A percentile compares a stretch with the other conserved stretches of the same genome.
These are phyloP conservation scores for Zygoascus flipseniorum DNA, from an alignment of 805 yeast species.

Conservation along the genomic window DNA sequence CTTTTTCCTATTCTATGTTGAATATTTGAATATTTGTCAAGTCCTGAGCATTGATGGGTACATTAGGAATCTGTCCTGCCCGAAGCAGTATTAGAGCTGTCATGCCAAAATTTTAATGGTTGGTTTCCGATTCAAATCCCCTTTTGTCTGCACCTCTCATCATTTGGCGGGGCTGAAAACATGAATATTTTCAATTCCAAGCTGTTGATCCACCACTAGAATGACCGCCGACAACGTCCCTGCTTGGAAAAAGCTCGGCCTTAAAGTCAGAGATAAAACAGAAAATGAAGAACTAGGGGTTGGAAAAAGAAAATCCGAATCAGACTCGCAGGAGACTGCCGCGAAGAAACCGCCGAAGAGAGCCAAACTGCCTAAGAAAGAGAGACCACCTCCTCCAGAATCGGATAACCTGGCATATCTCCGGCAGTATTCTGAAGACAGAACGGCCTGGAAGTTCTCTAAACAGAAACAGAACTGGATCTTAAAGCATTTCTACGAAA, in stretches of 20 bases:
- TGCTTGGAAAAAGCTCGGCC: conserved; percentile 77
- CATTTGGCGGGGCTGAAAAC: not conserved
- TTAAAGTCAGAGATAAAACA: conserved; percentile 42
- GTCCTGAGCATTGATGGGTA: too few species aligned
- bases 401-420: conserved; percentile 65
- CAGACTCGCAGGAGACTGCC: conserved; percentile 12
- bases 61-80: too few species aligned
- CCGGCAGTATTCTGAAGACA: conserved; percentile 47
- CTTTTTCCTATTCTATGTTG: too few species aligned
- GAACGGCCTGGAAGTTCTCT: conserved; percentile 68
- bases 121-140: not conserved
- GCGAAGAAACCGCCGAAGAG: conserved; percentile 60
- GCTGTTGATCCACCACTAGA: not conserved
- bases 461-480: conserved; percentile 86
- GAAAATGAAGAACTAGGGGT: conserved; percentile 25
- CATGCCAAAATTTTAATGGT: not conserved
- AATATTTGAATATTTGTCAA: too few species aligned
- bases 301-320: conserved; percentile 19
- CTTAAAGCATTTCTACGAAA: conserved; percentile 47
- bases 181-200: not conserved
- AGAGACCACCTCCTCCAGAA: conserved; percentile 64
- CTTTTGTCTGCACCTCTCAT: not conserved
- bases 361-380: conserved; percentile 56
- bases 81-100: too few species aligned
- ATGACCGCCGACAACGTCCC: conserved; percentile 36